Percentiles rank a stretch among this genome's conserved stretches.
phyloP scores from a whole-genome alignment of 805 yeast genomes.

The Wickerhamomyces bisporus region DNA sequence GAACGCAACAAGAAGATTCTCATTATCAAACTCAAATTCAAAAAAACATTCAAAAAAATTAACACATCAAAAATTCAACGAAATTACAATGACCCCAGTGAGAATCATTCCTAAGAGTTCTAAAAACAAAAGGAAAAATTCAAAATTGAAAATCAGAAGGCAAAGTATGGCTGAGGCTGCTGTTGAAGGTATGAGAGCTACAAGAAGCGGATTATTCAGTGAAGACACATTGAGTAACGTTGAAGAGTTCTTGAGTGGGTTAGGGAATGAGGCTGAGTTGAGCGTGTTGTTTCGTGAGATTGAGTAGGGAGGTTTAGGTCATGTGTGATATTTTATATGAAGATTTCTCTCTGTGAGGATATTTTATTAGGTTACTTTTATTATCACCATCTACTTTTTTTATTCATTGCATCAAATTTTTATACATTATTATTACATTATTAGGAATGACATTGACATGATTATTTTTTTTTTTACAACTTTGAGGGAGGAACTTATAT shows the following conservation, averaged over 20 bases:
- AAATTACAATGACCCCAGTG: constrained; percentile 17
- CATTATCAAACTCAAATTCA: constrained; percentile 6
- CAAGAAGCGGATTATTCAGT: constrained; percentile 71
- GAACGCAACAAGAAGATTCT: constrained; percentile 23
- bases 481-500: background rate
- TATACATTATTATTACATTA: background rate
- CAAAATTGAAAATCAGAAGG: constrained; percentile 42
- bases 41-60: constrained; percentile 1
- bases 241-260: constrained; percentile 59
- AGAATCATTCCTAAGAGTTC: constrained; percentile 10
- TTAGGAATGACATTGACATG: background rate
- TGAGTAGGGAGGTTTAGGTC: constrained; percentile 4
- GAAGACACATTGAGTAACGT: constrained; percentile 71
- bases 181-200: constrained; percentile 68
- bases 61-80: constrained; percentile 11
- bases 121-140: constrained; percentile 18
- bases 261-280: constrained; percentile 38
- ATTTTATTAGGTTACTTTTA: background rate
- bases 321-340: background rate
- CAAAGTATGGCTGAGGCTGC: constrained; percentile 72
- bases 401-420: background rate
- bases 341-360: too few species aligned
- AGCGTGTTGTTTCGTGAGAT: constrained; percentile 30
- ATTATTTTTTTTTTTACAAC: background rate
- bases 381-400: background rate